Conservation (phyloP, 139 green algal species). For the Eudorina sp. region DNA sequence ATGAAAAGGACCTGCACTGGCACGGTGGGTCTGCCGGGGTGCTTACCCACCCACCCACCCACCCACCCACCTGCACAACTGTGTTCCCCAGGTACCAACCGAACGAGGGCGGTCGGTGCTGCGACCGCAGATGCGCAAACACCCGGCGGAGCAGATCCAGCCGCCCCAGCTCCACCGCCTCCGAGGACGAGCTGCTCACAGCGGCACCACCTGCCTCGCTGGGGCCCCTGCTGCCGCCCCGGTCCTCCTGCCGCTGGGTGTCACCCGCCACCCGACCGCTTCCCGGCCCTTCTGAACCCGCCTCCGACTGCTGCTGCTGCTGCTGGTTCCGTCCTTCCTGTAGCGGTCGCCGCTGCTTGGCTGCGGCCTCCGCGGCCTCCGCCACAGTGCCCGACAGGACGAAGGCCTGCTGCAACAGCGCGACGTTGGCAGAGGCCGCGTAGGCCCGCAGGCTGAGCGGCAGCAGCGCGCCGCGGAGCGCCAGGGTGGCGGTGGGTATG, state of each 20-base stretch:
- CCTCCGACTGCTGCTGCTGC: neutral
- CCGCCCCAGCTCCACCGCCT: neutral
- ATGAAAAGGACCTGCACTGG: too few species aligned
- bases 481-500: constrained; percentile 50
- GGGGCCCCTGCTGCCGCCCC: neutral
- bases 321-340: neutral
- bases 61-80: constrained; percentile 41
- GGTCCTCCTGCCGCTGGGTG: neutral
- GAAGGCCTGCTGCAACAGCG: constrained; percentile 46
- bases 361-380: neutral
- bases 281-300: neutral
- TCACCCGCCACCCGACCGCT: neutral
- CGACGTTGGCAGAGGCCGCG: constrained; percentile 51
- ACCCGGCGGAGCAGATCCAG: constrained; percentile 45
- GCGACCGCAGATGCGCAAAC: constrained; percentile 2
- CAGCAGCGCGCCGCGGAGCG: constrained; percentile 18
- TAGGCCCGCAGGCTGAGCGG: constrained; percentile 58
- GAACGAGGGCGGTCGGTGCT: constrained; percentile 3
- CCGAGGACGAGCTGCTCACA: neutral
- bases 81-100: constrained; percentile 45
- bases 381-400: neutral
- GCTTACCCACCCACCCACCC: neutral
- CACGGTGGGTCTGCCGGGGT: too few species aligned
- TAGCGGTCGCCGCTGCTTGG: neutral
- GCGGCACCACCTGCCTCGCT: neutral